Conservation (phyloP, 805 yeast species). For the Barnettozyma siamensis region DNA sequence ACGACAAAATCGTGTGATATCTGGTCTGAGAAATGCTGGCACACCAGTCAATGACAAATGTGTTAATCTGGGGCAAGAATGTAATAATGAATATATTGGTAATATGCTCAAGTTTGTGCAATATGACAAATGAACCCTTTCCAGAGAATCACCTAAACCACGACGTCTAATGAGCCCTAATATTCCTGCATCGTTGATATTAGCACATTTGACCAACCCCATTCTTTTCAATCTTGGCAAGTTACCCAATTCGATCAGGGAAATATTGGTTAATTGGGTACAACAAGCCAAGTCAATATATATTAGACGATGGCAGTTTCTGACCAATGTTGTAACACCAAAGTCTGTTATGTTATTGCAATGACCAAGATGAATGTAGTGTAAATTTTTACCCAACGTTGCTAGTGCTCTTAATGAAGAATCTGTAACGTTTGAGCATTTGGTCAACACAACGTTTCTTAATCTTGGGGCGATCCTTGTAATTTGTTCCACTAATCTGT, state of each 20-base stretch:
- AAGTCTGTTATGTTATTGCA: slow-evolving; percentile 85
- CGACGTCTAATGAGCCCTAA: slow-evolving; percentile 59
- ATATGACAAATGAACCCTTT: slow-evolving; percentile 89
- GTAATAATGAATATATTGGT: slow-evolving; percentile 70
- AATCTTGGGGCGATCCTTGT: slow-evolving; percentile 77
- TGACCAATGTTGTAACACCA: slow-evolving; percentile 72
- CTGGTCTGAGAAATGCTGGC: slow-evolving; percentile 78
- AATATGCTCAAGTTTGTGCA: slow-evolving; percentile 74
- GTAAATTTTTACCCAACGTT: slow-evolving; percentile 70
- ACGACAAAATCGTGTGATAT: slow-evolving; percentile 81
- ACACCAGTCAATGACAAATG: slow-evolving; percentile 93
- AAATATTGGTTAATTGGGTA: slow-evolving; percentile 76
- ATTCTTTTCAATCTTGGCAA: slow-evolving; percentile 81
- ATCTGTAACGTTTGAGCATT: slow-evolving; percentile 85
- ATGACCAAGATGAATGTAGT: slow-evolving; percentile 90
- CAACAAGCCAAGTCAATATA: slow-evolving; percentile 96
- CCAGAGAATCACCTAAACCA: slow-evolving; percentile 74
- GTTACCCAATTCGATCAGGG: slow-evolving; percentile 69
- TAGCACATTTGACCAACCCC: slow-evolving; percentile 86
- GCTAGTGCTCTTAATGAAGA: slow-evolving; percentile 67
- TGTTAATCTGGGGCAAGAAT: slow-evolving; percentile 78
- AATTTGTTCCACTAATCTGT: slow-evolving; percentile 65
- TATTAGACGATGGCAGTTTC: slow-evolving; percentile 77
- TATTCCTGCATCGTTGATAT: slow-evolving; percentile 82
- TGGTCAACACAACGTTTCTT: slow-evolving; percentile 82